Evolutionary conservation across 345 rosid species (phyloP).

Genomic region (Salix suchowensis): DNA sequence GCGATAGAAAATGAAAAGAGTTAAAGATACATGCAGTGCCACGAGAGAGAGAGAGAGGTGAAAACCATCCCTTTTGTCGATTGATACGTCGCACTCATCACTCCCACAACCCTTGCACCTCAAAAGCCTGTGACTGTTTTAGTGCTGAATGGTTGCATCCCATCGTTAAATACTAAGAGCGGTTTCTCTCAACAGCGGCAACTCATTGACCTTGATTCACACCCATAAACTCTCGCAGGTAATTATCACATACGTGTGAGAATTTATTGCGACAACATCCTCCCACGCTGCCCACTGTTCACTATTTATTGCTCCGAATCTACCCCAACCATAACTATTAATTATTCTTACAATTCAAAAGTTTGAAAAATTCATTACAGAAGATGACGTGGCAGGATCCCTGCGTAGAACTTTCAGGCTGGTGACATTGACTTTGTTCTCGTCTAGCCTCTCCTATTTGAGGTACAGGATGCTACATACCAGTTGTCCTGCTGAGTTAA

Average conservation of each 20-base stretch:
- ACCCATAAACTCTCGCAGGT: constrained; percentile 24
- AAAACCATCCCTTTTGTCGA: constrained; percentile 41
- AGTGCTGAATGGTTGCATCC: background rate
- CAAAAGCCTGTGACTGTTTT: constrained; percentile 13
- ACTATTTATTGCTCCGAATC: constrained; percentile 17
- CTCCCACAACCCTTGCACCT: constrained; percentile 34
- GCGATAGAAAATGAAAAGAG: background rate
- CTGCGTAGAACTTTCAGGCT: background rate
- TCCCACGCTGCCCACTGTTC: background rate
- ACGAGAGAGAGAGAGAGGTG: background rate
- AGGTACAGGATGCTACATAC: background rate
- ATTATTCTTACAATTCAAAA: constrained; percentile 6
- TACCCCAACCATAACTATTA: constrained; percentile 19
- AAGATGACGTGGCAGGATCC: background rate
- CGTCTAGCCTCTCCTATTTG: background rate
- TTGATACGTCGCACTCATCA: constrained; percentile 61
- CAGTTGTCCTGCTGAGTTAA: constrained; percentile 19
- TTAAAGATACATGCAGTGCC: background rate
- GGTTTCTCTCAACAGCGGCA: background rate
- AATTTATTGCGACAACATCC: constrained; percentile 4
- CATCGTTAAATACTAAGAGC: background rate
- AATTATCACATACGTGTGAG: background rate
- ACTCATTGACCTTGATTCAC: background rate
- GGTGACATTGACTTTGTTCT: constrained; percentile 1
- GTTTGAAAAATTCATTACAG: background rate